Conservation (phyloP, 2,329 filamentous ascomycete genomes). For the Thelonectria olida region DNA sequence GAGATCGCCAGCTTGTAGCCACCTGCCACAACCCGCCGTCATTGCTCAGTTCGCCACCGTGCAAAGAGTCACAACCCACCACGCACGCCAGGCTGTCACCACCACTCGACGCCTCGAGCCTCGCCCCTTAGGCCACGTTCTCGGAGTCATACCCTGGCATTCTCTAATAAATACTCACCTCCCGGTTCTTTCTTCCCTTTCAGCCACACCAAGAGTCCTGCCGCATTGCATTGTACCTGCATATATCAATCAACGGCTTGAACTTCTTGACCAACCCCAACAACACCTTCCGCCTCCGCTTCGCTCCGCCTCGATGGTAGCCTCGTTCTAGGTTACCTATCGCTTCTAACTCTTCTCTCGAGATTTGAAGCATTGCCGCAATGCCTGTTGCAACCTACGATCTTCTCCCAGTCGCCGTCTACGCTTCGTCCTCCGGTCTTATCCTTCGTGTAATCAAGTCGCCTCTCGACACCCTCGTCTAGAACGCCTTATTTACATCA, state of each 20-base stretch:
- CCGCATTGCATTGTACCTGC: conserved; percentile 41
- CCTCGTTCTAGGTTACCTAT: conserved; percentile 44
- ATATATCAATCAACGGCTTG: conserved; percentile 39
- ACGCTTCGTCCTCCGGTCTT: conserved; percentile 68
- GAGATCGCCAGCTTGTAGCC: conserved; percentile 50
- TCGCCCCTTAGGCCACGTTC: conserved; percentile 46
- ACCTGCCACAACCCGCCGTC: conserved; percentile 43
- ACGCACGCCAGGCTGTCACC: conserved; percentile 40
- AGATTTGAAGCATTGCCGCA: conserved; percentile 51
- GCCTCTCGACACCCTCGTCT: conserved; percentile 51
- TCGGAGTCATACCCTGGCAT: conserved; percentile 46
- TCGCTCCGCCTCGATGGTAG: conserved; percentile 45
- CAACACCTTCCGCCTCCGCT: conserved; percentile 18
- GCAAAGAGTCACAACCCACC: conserved; percentile 49
- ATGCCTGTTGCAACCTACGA: conserved; percentile 66
- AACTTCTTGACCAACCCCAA: conserved; percentile 23
- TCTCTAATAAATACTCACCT: conserved; percentile 44
- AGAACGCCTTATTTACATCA: conserved; percentile 53
- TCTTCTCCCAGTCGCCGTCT: conserved; percentile 70
- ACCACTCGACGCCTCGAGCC: conserved; percentile 40
- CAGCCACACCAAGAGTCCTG: conserved; percentile 38
- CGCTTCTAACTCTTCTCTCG: conserved; percentile 35
- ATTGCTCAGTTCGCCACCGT: conserved; percentile 49
- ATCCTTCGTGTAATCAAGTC: conserved; percentile 64
- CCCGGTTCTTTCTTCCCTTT: conserved; percentile 31